Base-by-base conservation (phyloP, 2,329 filamentous ascomycete genomes). In the Berkeleyomyces basicola region DNA sequence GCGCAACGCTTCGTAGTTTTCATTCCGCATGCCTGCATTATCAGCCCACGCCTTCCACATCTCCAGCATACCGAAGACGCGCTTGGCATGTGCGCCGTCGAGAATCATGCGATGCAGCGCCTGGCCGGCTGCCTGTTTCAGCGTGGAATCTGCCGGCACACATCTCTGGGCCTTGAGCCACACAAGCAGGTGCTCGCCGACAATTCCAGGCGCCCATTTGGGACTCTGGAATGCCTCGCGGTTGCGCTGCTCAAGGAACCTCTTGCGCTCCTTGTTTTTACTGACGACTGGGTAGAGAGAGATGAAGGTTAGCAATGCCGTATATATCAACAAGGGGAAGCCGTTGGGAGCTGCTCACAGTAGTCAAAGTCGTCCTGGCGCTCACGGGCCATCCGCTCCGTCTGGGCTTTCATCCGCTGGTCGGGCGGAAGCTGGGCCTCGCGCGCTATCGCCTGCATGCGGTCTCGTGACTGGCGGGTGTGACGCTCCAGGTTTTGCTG, bases 11-110 rank as follows among this genome's bases (percentile, higher is more conserved):
- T 72, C 70, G 49, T 76, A 72, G 63, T 82, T 78, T 2, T 73
- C 70, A 65, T 70, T 74, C 36, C 75, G 72, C 76, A 82, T 79
- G 6, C 80, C 79, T 6, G 78, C 79, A 62, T 78, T 77, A 39
- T 82, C 79, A 1, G 78, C 75, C 78, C 80, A 82, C 1, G 73
- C 71, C 69, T 76, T 79, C 80, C 80, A 82, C 46, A 69, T 67
- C 63, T 81, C 78, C 40, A 83, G 67, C 69, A 79, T 75, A 40
- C 68, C 66, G 64, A 72, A 77, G 2, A 82, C 64, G 0, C 67
- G 67, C 0, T 67, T 66, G 0, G 79, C 68, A 58, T 79, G 78
- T 62, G 71, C 68, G 9, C 74, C 73, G 47, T 82, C 77, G 2
- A 76, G 73, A 0, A 82, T 73, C 78, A 82, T 81, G 42, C 74